Base-by-base conservation (phyloP, 306 rosid species). In the Quillaja saponaria region DNA sequence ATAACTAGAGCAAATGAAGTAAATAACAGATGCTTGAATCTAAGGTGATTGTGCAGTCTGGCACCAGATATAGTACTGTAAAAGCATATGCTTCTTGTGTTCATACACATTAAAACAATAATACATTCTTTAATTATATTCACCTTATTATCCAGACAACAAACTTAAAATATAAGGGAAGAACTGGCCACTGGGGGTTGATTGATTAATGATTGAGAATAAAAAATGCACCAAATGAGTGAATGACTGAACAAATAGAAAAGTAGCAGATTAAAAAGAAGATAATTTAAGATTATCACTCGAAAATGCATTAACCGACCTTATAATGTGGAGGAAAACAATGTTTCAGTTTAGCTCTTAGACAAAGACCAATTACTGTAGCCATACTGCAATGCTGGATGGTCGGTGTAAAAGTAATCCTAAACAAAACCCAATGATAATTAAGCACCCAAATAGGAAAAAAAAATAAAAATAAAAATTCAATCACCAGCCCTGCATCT, bases 321-420 rank as follows among this genome's bases (percentile, higher is more conserved):
- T 92, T 92, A 70, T 84, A 88, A 78, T 88, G 96, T 48, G 96
- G 89, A 49, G 96, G 96, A 41, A 92, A 92, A 38, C 55, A 86
- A 42, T 86, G 94, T 46, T 81, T 84, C 14, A 88, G 87, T 68
- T 88, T 92, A 21, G 89, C 95, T 76, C 98, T 81, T 28, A 89
- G 95, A 73, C 98, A 89, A 34, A 92, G 84, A 51, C 98, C 96
- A 7, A 92, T 92, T 12, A 92, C 96, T 2, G 98, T 88, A 20
- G 96, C 98, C 96, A 88, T 92, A 56, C 96, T 92, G 64, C 98
- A 92, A 78, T 92, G 96, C 78, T 80, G 98, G 40, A 92, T 86
- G 13, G 98, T 92, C 9, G 98, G 98, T 35, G 95, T 92, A 64
- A 92, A 92, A 35, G 96, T 92, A 39, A 92, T 92, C 96, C 98